Evolutionary conservation across 805 yeast species (phyloP), one percentile per base, ranked within the genome.

Genomic region (Candida takata): DNA sequence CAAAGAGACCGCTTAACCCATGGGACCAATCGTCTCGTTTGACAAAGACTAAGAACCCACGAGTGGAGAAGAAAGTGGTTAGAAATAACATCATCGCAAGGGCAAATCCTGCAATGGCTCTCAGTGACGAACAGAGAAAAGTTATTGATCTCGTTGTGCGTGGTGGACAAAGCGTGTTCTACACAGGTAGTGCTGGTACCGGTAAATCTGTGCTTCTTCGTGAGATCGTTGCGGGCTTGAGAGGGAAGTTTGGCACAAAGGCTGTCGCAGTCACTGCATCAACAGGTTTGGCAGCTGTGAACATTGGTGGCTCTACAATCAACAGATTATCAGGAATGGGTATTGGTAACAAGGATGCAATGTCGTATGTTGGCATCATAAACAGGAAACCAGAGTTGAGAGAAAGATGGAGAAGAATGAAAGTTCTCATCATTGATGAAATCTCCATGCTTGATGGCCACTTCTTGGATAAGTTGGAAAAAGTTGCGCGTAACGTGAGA

Each of bases 221-320:
- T 34, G 75, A 78, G 27, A 62, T 92, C 19, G 86, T 92, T 15
- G 52, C 61, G 14, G 65, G 68, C 19, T 59, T 86, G 33, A 58
- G 59, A 14, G 41, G 48, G 1, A 61, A 68, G 29, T 67, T 74
- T 53, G 63, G 66, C 3, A 51, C 56, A 2, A 34, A 23, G 7
- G 58, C 65, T 0, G 84, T 92, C 4, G 95, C 94, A 0, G 77
- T 92, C 4, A 86, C 97, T 0, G 98, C 98, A 0, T 84, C 96
- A 0, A 92, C 98, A 0, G 98, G 98, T 1, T 64, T 92, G 42
- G 98, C 98, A 0, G 98, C 97, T 0, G 81, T 86, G 28, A 86
- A 87, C 49, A 83, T 92, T 48, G 95, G 94, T 3, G 98, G 98
- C 17, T 74, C 72, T 21, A 92, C 98, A 0, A 65, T 92, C 20